Conservation (phyloP, 78 protist species). For the Guillardia theta region DNA sequence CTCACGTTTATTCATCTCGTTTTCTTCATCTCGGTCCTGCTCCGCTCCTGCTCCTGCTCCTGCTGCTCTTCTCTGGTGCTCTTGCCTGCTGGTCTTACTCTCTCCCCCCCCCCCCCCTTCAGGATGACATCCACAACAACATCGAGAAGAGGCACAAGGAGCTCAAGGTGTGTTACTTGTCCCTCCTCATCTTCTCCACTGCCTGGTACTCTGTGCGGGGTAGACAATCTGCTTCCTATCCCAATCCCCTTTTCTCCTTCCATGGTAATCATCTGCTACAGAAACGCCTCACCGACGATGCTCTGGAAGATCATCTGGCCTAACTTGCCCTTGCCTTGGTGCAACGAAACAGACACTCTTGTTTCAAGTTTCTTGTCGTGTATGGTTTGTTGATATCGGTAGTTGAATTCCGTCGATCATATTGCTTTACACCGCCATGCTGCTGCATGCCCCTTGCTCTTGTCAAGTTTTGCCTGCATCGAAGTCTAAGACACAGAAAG, state of each 20-base stretch:
- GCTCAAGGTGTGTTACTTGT: background rate
- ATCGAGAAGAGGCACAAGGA: background rate
- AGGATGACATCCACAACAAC: background rate
- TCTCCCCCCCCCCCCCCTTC: background rate
- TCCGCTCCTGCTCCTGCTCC: background rate
- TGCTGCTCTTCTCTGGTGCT: background rate
- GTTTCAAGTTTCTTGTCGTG: too few species aligned
- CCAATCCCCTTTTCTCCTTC: background rate
- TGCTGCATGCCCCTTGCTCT: too few species aligned
- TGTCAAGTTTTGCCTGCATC: too few species aligned
- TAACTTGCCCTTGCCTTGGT: too few species aligned
- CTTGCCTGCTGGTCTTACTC: background rate
- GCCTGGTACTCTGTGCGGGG: background rate
- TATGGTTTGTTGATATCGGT: too few species aligned
- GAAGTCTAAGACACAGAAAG: too few species aligned
- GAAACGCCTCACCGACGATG: background rate
- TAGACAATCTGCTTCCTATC: background rate
- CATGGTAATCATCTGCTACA: background rate
- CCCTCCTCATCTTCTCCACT: too few species aligned
- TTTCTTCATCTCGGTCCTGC: background rate
- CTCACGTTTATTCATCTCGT: background rate
- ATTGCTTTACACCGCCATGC: too few species aligned
- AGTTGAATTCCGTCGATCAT: too few species aligned
- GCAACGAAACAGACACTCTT: too few species aligned
- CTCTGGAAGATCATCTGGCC: background rate